Evolutionary conservation across 768 basidiomycete genomes (phyloP).

Genomic region (Suillus americanus): DNA sequence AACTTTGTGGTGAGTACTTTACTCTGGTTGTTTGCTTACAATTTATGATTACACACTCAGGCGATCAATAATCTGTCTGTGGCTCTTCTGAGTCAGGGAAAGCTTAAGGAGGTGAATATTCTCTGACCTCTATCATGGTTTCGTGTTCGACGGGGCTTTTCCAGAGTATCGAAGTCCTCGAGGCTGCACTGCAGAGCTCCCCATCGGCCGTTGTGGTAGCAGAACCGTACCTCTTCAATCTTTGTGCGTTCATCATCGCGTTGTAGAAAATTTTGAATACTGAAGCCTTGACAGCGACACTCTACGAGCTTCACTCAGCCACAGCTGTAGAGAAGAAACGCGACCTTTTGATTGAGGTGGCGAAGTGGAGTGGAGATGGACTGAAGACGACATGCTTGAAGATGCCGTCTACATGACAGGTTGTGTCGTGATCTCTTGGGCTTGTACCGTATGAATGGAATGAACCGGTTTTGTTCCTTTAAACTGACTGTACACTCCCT

Average conservation of each 20-base stretch:
- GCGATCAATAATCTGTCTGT: slow-evolving; percentile 81
- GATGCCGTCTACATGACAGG: slow-evolving; percentile 49
- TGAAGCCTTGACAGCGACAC: slow-evolving; percentile 53
- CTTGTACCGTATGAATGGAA: neutral
- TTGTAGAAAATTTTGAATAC: neutral
- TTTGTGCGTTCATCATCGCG: slow-evolving; percentile 51
- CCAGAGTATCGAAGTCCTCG: slow-evolving; percentile 71
- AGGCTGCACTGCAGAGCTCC: slow-evolving; percentile 57
- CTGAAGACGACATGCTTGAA: slow-evolving; percentile 75
- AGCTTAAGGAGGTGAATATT: slow-evolving; percentile 60
- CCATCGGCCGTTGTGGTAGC: slow-evolving; percentile 73
- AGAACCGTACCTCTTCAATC: slow-evolving; percentile 83
- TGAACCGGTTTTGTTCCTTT: neutral
- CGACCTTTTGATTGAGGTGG: slow-evolving; percentile 69
- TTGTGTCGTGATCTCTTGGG: neutral
- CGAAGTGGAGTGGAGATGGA: slow-evolving; percentile 87
- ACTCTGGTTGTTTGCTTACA: neutral
- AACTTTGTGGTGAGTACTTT: slow-evolving; percentile 53
- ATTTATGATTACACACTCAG: slow-evolving; percentile 28
- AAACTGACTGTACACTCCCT: neutral
- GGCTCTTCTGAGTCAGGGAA: slow-evolving; percentile 67
- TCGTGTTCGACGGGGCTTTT: neutral
- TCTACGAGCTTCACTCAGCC: slow-evolving; percentile 79
- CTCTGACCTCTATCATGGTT: neutral
- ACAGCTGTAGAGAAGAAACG: slow-evolving; percentile 76